Conservation (phyloP, 352 stramenopile species). For the Phytopythium mirpurense region DNA sequence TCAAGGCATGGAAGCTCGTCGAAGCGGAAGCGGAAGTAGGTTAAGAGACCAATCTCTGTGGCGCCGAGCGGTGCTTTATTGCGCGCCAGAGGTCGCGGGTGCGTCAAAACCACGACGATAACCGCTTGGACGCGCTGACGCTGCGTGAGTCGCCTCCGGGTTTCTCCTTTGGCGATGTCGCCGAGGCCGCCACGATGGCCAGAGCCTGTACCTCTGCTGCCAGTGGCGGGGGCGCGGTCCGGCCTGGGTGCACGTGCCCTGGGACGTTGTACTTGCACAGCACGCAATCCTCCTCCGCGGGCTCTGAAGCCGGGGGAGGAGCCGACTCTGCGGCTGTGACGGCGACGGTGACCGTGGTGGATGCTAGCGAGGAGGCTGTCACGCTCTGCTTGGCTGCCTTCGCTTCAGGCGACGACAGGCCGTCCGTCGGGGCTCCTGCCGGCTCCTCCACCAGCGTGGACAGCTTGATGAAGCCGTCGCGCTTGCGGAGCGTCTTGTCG, state of each 20-base stretch:
- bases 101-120: constrained; percentile 55
- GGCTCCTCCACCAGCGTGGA: constrained; percentile 41
- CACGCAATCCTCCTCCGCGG: constrained; percentile 26
- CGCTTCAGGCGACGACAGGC: neutral
- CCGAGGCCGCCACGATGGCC: too few species aligned
- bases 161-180: neutral
- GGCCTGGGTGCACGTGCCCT: constrained; percentile 40
- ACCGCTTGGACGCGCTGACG: constrained; percentile 24
- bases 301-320: constrained; percentile 11
- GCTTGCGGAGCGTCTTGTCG: constrained; percentile 39
- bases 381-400: neutral
- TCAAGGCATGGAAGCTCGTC: neutral
- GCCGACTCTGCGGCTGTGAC: neutral
- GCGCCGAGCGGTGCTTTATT: neutral
- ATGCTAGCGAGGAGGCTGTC: neutral
- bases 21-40: neutral
- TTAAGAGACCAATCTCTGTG: too few species aligned
- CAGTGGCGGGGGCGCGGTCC: constrained; percentile 5
- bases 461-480: constrained; percentile 31
- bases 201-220: constrained; percentile 1
- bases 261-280: constrained; percentile 62
- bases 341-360: neutral
- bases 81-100: neutral
- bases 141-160: constrained; percentile 6
- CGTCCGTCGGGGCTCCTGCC: constrained; percentile 12